Base-by-base conservation (phyloP, 768 basidiomycete species). In the Paxillus ammoniavirescens region DNA sequence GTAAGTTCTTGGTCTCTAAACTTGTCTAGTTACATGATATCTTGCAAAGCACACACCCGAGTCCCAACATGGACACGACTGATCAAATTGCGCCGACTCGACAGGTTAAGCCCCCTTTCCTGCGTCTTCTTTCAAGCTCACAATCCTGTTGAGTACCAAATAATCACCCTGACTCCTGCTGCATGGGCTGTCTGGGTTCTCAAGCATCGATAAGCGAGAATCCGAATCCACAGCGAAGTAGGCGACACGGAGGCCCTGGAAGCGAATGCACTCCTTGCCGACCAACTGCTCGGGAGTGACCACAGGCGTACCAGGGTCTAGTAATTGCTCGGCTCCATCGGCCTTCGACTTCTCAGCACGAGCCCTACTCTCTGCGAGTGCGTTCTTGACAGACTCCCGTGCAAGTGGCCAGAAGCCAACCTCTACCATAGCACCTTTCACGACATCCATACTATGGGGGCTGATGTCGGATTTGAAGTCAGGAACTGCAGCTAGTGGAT, bases 201-300 rank as follows among this genome's bases (percentile, higher is more conserved):
- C 81, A 28, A 96, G 68, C 51, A 79, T 81, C 14, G 79, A 81
- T 35, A 94, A 63, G 35, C 79, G 77, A 36, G 93, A 76, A 63
- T 98, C 95, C 69, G 86, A 88, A 69, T 99, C 97, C 26, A 98
- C 75, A 17, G 91, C 82, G 65, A 99, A 98, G 75, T 98, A 99
- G 3, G 89, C 97, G 44, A 98, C 86, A 9, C 97, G 85, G 65
- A 98, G 77, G 8, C 94, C 97, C 73, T 99, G 97, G 85, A 99
- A 98, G 37, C 97, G 82, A 51, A 98, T 81, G 66, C 88, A 91
- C 71, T 98, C 97, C 69, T 89, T 89, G 26, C 90, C 96, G 42
- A 91, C 82, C 38, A 96, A 77, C 69, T 92, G 90, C 50, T 84
- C 87, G 4, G 68, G 65, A 6, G 86, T 90, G 18, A 87, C 85